A percentile compares a stretch with the other conserved stretches of the same genome.
Conservation (phyloP, 371 early-diverging fungal species). For the Capniomyces stellatus region DNA sequence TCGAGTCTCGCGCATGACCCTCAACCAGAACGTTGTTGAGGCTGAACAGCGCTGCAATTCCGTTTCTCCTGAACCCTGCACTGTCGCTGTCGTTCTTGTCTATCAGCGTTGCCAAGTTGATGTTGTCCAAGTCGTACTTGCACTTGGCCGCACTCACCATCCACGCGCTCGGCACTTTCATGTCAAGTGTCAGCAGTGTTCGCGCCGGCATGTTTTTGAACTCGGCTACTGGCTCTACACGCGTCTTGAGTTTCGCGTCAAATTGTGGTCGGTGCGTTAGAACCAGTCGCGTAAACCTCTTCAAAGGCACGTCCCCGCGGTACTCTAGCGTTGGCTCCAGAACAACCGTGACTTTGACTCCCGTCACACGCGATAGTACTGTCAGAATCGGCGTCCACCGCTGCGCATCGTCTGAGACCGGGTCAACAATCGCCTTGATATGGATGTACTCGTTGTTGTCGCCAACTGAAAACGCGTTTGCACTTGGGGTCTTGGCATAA, state of each 20-base stretch:
- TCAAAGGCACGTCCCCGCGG: constrained; percentile 41
- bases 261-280: constrained; percentile 40
- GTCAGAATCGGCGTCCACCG: constrained; percentile 49
- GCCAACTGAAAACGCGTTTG: constrained; percentile 16
- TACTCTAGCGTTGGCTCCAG: constrained; percentile 33
- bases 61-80: too few species aligned
- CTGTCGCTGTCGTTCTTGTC: constrained; percentile 11
- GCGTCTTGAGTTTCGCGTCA: constrained; percentile 17
- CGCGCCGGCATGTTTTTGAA: constrained; percentile 59
- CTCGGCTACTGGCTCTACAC: constrained; percentile 31
- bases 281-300: constrained; percentile 81
- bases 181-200: constrained; percentile 64
- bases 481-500: background rate
- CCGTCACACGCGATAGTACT: constrained; percentile 34
- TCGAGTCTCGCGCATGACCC: constrained; percentile 64
- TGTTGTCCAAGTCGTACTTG: constrained; percentile 80
- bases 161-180: constrained; percentile 75
- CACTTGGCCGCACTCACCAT: constrained; percentile 63
- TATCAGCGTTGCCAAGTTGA: constrained; percentile 37
- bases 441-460: constrained; percentile 16
- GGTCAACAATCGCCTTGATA: constrained; percentile 52
- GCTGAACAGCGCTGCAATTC: constrained; percentile 56
- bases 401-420: constrained; percentile 54
- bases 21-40: constrained; percentile 72
- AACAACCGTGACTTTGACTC: constrained; percentile 38